Conservation (phyloP, 805 yeast species). For the Yamadazyma kitorensis region DNA sequence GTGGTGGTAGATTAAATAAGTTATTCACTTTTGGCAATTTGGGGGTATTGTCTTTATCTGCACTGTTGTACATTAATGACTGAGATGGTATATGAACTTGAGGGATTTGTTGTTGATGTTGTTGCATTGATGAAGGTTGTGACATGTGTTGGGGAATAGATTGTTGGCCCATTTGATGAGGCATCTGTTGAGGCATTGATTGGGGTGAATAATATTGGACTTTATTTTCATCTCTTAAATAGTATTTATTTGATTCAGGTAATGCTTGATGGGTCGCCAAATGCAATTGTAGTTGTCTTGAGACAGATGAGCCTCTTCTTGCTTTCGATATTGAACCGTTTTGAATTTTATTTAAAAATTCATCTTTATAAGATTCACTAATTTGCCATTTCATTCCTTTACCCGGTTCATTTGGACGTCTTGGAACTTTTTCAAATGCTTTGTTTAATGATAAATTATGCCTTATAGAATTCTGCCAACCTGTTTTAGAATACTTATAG, state of each 20-base stretch:
- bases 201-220: conserved; percentile 8
- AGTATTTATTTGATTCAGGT: conserved; percentile 44
- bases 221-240: conserved; percentile 18
- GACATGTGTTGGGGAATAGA: background rate
- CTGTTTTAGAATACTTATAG: conserved; percentile 87
- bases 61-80: conserved; percentile 23
- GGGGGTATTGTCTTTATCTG: conserved; percentile 29
- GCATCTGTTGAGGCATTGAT: conserved; percentile 2
- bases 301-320: conserved; percentile 77
- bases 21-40: conserved; percentile 28
- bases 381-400: conserved; percentile 99
- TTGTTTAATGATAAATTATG: conserved; percentile 91
- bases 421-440: conserved; percentile 96
- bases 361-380: conserved; percentile 77
- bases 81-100: conserved; percentile 12
- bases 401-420: conserved; percentile 95
- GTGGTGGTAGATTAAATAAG: conserved; percentile 30
- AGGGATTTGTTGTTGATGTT: background rate
- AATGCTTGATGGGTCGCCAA: conserved; percentile 55
- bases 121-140: conserved; percentile 1
- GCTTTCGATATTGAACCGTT: conserved; percentile 72
- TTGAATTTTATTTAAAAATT: conserved; percentile 75
- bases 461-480: conserved; percentile 98
- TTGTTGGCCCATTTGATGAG: conserved; percentile 3
- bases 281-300: conserved; percentile 76